Evolutionary conservation across 2,329 filamentous ascomycete species (phyloP), one percentile per base, ranked within the genome.

Genomic region (Nigrospora oryzae): DNA sequence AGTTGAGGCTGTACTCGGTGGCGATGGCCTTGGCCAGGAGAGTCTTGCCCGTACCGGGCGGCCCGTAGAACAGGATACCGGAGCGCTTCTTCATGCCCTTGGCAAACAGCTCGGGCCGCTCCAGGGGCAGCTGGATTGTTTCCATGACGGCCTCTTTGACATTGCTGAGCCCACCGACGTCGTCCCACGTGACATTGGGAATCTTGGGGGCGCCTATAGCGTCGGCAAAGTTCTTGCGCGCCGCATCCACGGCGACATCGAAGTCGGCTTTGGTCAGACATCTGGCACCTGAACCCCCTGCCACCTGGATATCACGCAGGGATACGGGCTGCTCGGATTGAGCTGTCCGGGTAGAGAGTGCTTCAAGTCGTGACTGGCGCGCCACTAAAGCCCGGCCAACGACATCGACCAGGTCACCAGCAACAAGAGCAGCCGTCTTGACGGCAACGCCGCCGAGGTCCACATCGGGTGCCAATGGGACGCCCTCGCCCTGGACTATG

Each of bases 21-120:
- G 89, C 89, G 54, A 95, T 95, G 30, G 89, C 89, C 68, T 95
- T 95, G 42, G 89, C 89, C 40, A 95, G 74, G n/a, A 95, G 68
- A 1, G 89, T 95, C 68, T 95, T 95, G 56, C 89, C 89, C 1
- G 89, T 95, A 49, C 89, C 89, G 0, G 89, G 89, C 1, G 89
- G 89, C 0, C 89, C 89, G 58, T 95, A 95, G 66, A 95, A 95
- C 19, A 95, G 66, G 52, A 95, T 95, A 54, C 89, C 89, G 17
- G 88, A 95, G 36, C 91, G 83, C 70, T 97, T 97, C 76, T 96
- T 96, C 85, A 97, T 93, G 41, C 91, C 93, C 70, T 91, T 94
- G 31, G 90, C 90, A 57, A 97, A 97, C 1, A 97, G 76, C 63
- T 97, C 93, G 1, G 91, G 91, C 11, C 90, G 77, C 50, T 95